phyloP scores from a whole-genome alignment of 2,329 filamentous ascomycete species.

The Periconia sp. region DNA sequence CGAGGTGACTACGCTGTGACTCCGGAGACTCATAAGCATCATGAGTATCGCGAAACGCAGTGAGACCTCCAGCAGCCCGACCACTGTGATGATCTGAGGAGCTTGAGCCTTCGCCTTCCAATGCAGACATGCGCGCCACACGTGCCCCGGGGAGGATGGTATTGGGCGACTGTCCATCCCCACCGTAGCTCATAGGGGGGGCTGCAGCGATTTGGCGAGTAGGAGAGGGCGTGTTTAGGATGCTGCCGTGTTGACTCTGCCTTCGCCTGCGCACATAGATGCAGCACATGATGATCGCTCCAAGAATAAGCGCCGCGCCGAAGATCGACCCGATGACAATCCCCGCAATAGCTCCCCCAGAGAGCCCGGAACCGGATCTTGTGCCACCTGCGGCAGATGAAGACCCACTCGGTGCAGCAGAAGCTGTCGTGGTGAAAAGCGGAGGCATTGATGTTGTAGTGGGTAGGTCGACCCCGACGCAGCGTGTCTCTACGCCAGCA shows the following conservation, averaged over 20 bases:
- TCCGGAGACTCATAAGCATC: constrained; percentile 73
- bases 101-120: constrained; percentile 80
- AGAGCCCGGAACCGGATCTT: constrained; percentile 59
- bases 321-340: constrained; percentile 82
- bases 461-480: constrained; percentile 78
- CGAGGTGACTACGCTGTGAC: constrained; percentile 59
- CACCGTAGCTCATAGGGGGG: constrained; percentile 49
- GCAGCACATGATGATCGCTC: constrained; percentile 66
- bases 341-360: constrained; percentile 88
- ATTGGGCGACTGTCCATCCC: constrained; percentile 45
- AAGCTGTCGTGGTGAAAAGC: constrained; percentile 67
- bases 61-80: constrained; percentile 28
- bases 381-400: constrained; percentile 35
- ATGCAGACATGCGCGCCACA: constrained; percentile 92
- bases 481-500: constrained; percentile 75
- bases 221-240: constrained; percentile 90
- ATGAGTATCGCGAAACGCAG: constrained; percentile 31
- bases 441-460: constrained; percentile 67
- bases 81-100: constrained; percentile 56
- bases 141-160: constrained; percentile 79
- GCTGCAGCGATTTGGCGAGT: constrained; percentile 47
- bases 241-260: constrained; percentile 70
- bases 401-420: constrained; percentile 56
- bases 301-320: constrained; percentile 72
- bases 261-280: constrained; percentile 61